phyloP scores from a whole-genome alignment of 768 basidiomycete species.

The Pisolithus microcarpus region DNA sequence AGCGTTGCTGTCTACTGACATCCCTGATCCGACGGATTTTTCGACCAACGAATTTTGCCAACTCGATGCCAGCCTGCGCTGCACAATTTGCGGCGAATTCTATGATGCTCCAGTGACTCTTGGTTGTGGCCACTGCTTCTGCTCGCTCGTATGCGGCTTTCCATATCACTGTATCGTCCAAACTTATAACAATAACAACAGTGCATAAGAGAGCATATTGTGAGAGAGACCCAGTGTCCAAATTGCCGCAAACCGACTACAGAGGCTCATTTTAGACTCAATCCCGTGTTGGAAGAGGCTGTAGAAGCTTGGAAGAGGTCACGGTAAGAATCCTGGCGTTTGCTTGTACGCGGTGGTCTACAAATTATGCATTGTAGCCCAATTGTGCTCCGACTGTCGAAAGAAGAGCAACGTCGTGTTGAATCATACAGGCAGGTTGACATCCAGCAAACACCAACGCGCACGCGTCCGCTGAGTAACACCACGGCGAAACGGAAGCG shows the following conservation, averaged over 20 bases:
- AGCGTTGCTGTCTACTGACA: conserved; percentile 26
- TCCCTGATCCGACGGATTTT: conserved; percentile 69
- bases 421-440: conserved; percentile 4
- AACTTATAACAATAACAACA: conserved; percentile 22
- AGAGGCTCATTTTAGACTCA: conserved; percentile 61
- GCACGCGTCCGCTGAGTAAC: conserved; percentile 7
- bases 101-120: conserved; percentile 70
- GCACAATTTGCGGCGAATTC: conserved; percentile 70
- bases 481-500: conserved; percentile 34
- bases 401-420: conserved; percentile 21
- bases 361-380: conserved; percentile 25
- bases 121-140: conserved; percentile 75
- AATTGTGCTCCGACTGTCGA: conserved; percentile 37
- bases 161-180: not conserved
- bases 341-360: not conserved
- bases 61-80: conserved; percentile 61
- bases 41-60: conserved; percentile 49
- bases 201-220: conserved; percentile 63
- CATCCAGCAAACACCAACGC: conserved; percentile 12
- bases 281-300: conserved; percentile 62
- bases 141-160: conserved; percentile 51
- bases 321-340: conserved; percentile 39
- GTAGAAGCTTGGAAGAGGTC: conserved; percentile 65
- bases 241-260: conserved; percentile 52
- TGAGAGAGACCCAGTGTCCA: conserved; percentile 63